Percentiles rank a stretch among this genome's conserved stretches.
Conservation (phyloP, 371 early-diverging fungal species). For the Lichtheimia ornata region DNA sequence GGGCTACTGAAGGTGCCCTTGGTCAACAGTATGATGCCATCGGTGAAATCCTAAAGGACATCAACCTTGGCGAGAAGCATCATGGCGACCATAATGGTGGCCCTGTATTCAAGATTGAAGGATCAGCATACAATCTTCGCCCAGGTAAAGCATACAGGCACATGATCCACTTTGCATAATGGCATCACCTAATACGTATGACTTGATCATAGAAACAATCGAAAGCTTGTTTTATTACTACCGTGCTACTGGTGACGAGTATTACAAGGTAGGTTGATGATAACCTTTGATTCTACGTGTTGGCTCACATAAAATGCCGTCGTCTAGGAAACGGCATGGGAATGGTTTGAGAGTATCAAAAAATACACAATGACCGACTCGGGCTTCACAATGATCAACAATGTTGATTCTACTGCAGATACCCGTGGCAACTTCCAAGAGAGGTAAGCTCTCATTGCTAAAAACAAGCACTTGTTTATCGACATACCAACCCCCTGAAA, state of each 20-base stretch:
- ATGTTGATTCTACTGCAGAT: constrained; percentile 45
- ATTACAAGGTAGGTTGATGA: constrained; percentile 62
- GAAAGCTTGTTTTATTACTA: constrained; percentile 76
- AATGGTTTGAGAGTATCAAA: constrained; percentile 60
- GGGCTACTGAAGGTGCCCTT: constrained; percentile 14
- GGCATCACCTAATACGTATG: background rate
- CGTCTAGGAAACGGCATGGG: constrained; percentile 57
- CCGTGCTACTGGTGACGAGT: constrained; percentile 53
- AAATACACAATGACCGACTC: constrained; percentile 46
- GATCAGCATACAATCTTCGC: constrained; percentile 48
- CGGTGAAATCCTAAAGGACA: background rate
- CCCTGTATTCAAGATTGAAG: constrained; percentile 15
- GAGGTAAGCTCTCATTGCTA: constrained; percentile 22
- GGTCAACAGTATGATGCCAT: background rate
- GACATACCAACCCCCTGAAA: constrained; percentile 15
- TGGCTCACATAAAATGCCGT: too few species aligned
- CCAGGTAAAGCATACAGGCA: constrained; percentile 22
- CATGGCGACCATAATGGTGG: background rate
- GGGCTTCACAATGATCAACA: constrained; percentile 59
- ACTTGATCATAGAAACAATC: constrained; percentile 59
- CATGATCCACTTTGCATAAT: background rate
- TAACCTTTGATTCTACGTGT: constrained; percentile 4
- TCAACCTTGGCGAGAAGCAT: background rate
- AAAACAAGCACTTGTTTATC: background rate
- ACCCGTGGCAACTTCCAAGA: constrained; percentile 43